phyloP scores from a whole-genome alignment of 495 filamentous ascomycete genomes.

The Sabuloglossum arenarium region DNA sequence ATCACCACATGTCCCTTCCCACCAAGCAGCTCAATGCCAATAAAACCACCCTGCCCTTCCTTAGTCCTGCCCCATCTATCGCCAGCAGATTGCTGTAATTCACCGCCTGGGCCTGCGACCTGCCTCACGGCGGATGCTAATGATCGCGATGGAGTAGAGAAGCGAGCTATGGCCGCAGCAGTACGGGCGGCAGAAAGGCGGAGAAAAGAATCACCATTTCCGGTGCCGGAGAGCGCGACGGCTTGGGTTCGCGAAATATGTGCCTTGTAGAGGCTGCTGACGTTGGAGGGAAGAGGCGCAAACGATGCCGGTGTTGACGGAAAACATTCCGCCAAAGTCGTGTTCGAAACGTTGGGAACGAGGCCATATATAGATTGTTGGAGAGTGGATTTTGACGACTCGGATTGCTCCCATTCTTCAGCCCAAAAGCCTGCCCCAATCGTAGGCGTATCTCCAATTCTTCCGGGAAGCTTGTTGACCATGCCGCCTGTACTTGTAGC shows the following conservation, averaged over 20 bases:
- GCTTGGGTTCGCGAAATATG: constrained; percentile 13
- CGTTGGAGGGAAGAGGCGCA: neutral
- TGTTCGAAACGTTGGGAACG: constrained; percentile 6
- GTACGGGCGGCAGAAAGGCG: constrained; percentile 50
- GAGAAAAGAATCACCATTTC: constrained; percentile 80
- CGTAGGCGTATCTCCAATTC: constrained; percentile 76
- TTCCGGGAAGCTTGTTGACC: constrained; percentile 71
- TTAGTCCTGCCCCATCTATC: constrained; percentile 54
- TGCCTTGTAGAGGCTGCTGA: too few relatives aligned
- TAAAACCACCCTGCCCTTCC: constrained; percentile 73
- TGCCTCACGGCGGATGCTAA: constrained; percentile 31
- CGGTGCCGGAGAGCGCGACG: constrained; percentile 63
- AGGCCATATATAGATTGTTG: constrained; percentile 1
- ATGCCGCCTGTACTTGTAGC: constrained; percentile 78
- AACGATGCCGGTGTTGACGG: neutral
- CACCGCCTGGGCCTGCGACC: constrained; percentile 49
- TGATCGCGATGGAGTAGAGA: constrained; percentile 21
- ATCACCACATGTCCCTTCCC: constrained; percentile 33
- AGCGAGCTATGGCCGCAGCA: constrained; percentile 51
- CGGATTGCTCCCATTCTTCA: constrained; percentile 51
- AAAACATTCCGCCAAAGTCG: constrained; percentile 2
- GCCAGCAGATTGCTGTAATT: constrained; percentile 56
- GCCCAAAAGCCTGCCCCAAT: constrained; percentile 83
- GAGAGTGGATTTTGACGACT: too few relatives aligned
- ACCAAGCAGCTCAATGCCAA: constrained; percentile 49